A percentile compares a stretch with the other conserved stretches of the same genome.
phyloP scores from a whole-genome alignment of 2,329 filamentous ascomycete species.

The Ceratocystis smalleyi region DNA sequence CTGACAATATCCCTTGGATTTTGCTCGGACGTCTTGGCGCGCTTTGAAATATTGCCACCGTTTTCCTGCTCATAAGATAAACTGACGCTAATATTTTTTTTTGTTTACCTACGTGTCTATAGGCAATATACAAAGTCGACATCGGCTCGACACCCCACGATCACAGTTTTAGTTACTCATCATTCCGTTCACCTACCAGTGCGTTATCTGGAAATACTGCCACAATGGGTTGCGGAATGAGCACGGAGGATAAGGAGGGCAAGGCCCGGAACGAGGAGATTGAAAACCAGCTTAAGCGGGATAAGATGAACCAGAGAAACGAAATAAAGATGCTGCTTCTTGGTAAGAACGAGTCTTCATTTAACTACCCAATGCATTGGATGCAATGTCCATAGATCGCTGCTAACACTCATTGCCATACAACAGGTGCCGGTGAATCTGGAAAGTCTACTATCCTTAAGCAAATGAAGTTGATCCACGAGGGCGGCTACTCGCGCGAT shows the following conservation, averaged over 20 bases:
- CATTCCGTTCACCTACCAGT: background rate
- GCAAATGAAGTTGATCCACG: conserved; percentile 99
- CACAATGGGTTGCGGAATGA: conserved; percentile 99
- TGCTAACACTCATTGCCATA: background rate
- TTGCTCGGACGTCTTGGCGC: conserved; percentile 2
- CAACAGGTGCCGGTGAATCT: conserved; percentile 75
- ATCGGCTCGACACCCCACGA: background rate
- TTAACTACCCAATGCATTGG: background rate
- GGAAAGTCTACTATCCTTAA: conserved; percentile 93
- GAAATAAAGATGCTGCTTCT: conserved; percentile 99
- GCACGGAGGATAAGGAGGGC: conserved; percentile 99
- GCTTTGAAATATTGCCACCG: background rate
- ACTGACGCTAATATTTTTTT: background rate
- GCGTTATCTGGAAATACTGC: conserved; percentile 6
- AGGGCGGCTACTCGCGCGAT: conserved; percentile 95
- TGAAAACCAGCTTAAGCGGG: conserved; percentile 95
- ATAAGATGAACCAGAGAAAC: conserved; percentile 97
- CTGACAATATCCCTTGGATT: background rate
- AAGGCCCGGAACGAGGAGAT: conserved; percentile 99
- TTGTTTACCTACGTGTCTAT: background rate
- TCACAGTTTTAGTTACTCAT: background rate
- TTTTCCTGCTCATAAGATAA: background rate
- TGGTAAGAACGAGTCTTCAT: conserved; percentile 39
- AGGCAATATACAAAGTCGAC: background rate
- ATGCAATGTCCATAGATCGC: background rate